Conservation (phyloP, 2,329 filamentous ascomycete species). For the Akanthomyces uredinophilus region DNA sequence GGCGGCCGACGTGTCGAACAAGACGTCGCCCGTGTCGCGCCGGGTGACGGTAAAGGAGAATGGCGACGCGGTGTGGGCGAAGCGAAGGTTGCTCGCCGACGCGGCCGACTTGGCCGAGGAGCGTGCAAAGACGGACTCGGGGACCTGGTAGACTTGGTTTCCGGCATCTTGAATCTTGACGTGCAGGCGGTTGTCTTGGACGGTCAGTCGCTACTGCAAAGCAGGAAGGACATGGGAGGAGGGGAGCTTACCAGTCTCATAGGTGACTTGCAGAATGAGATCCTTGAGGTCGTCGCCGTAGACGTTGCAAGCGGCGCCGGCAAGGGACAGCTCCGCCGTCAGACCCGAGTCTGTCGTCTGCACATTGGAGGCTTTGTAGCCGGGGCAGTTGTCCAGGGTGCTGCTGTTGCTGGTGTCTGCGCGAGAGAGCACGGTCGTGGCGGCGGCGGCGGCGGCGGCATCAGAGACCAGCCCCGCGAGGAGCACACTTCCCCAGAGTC, state of each 20-base stretch:
- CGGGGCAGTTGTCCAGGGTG: conserved; percentile 47
- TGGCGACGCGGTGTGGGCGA: conserved; percentile 38
- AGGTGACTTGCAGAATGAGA: conserved; percentile 55
- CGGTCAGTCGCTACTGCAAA: conserved; percentile 45
- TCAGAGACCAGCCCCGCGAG: conserved; percentile 20
- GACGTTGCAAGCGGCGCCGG: conserved; percentile 21
- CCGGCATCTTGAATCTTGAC: conserved; percentile 65
- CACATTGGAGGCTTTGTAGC: conserved; percentile 59
- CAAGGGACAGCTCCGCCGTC: conserved; percentile 29
- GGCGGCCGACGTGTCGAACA: conserved; percentile 63
- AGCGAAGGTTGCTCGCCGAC: conserved; percentile 54
- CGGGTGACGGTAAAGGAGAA: conserved; percentile 58
- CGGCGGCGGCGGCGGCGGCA: no score
- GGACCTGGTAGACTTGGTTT: conserved; percentile 65
- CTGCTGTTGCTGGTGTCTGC: conserved; percentile 13
- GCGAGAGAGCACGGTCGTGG: conserved; percentile 17
- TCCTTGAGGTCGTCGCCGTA: conserved; percentile 22
- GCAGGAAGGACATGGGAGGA: no score
- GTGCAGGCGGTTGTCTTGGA: conserved; percentile 58
- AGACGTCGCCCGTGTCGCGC: conserved; percentile 31
- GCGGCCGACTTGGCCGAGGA: conserved; percentile 55
- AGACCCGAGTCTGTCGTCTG: conserved; percentile 45
- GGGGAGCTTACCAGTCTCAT: conserved; percentile 49
- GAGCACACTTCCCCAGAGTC: conserved; percentile 18
- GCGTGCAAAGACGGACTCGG: conserved; percentile 57